Conservation (phyloP, 805 yeast species). For the Suhomyces canberraensis region DNA sequence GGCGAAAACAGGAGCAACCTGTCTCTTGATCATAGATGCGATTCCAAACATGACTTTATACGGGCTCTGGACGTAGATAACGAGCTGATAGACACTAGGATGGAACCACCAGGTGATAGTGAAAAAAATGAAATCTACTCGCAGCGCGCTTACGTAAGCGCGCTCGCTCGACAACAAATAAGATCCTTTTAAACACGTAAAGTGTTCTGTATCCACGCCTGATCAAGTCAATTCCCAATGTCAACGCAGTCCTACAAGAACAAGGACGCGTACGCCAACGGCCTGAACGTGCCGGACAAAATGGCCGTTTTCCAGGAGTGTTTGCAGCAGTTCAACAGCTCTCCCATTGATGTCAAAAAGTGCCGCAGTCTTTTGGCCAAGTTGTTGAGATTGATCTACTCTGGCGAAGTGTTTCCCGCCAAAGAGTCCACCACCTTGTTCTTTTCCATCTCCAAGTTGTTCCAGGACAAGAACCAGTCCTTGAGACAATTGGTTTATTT, state of each 20-base stretch:
- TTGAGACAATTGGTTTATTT: slow-evolving; percentile 91
- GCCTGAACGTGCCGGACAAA: slow-evolving; percentile 77
- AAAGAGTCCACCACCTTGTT: slow-evolving; percentile 90
- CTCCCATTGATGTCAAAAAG: slow-evolving; percentile 83
- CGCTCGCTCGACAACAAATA: slow-evolving; percentile 3
- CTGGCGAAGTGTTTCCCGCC: slow-evolving; percentile 84
- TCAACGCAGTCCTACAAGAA: slow-evolving; percentile 82
- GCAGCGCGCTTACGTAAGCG: slow-evolving; percentile 1
- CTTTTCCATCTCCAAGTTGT: slow-evolving; percentile 89
- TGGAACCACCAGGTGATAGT: too few species aligned
- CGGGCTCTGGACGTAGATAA: not conserved
- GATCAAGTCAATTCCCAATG: slow-evolving; percentile 42
- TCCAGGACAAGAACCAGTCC: slow-evolving; percentile 84
- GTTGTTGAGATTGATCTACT: slow-evolving; percentile 73
- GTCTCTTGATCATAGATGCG: slow-evolving; percentile 16
- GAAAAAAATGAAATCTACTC: slow-evolving; percentile 2
- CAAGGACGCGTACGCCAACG: slow-evolving; percentile 59
- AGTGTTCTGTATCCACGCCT: not conserved
- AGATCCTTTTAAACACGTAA: slow-evolving; percentile 15
- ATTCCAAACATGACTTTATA: slow-evolving; percentile 17
- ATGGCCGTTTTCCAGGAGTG: slow-evolving; percentile 98
- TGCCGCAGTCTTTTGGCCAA: slow-evolving; percentile 82
- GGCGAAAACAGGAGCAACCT: slow-evolving; percentile 11
- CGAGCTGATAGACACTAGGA: not conserved
- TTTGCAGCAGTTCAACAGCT: slow-evolving; percentile 84